These are phyloP conservation scores for Talaromyces verruculosus DNA, from an alignment of 2,329 filamentous ascomycete species.

Conservation along the genomic window DNA sequence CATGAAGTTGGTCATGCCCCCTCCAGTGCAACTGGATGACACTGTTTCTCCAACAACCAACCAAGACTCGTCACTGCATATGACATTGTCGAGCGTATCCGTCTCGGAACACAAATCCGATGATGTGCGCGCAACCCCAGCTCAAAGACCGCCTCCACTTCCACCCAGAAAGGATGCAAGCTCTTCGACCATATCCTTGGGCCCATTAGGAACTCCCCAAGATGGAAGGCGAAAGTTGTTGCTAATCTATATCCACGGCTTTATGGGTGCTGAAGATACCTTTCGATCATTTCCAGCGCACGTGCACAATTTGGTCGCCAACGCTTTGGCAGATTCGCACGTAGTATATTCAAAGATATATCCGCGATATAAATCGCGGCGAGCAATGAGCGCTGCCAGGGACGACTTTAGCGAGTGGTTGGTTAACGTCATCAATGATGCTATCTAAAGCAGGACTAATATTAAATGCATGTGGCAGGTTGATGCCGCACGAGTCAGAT, in stretches of 20 bases:
- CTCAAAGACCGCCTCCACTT: slow-evolving; percentile 21
- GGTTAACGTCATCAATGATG: too few species aligned
- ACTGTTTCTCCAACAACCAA: neutral
- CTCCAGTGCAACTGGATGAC: slow-evolving; percentile 13
- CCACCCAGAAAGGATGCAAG: neutral
- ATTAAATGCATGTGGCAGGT: slow-evolving; percentile 44
- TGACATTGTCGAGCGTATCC: slow-evolving; percentile 1
- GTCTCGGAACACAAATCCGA: slow-evolving; percentile 15
- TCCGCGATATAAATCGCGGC: slow-evolving; percentile 45
- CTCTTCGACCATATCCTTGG: slow-evolving; percentile 16
- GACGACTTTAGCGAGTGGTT: slow-evolving; percentile 80
- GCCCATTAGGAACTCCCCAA: neutral
- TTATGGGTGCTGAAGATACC: slow-evolving; percentile 83
- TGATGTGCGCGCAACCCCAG: slow-evolving; percentile 24
- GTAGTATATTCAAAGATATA: slow-evolving; percentile 75
- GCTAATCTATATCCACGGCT: slow-evolving; percentile 83
- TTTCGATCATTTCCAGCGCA: slow-evolving; percentile 87
- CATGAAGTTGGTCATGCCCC: slow-evolving; percentile 9
- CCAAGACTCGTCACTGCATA: neutral
- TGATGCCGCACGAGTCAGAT: slow-evolving; percentile 71
- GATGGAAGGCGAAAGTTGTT: slow-evolving; percentile 57
- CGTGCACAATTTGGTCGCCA: slow-evolving; percentile 71
- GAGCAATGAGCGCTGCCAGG: slow-evolving; percentile 61
- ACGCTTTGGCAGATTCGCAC: slow-evolving; percentile 68
- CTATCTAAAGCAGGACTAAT: neutral